phyloP scores from a whole-genome alignment of 2,329 filamentous ascomycete species.

The Chaetothyriales sp. region DNA sequence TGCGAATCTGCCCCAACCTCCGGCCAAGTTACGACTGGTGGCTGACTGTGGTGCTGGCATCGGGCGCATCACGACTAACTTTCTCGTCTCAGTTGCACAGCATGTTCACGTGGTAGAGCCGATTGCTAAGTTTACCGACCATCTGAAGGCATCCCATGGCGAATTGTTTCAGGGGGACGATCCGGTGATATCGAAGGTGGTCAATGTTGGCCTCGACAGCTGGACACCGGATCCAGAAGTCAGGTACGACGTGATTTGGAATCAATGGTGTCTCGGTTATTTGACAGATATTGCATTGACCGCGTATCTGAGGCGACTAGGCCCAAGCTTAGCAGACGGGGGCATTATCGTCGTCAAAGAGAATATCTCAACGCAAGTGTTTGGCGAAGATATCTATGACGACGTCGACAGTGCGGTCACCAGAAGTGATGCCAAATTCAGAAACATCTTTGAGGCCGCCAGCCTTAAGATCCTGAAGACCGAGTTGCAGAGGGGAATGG shows the following conservation, averaged over 20 bases:
- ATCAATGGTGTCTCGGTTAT: conserved; percentile 81
- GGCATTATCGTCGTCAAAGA: conserved; percentile 62
- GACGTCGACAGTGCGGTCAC: conserved; percentile 65
- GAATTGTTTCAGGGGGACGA: not conserved
- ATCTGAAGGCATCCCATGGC: conserved; percentile 29
- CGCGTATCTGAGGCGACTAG: conserved; percentile 51
- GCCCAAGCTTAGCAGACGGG: conserved; percentile 30
- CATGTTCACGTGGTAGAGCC: conserved; percentile 76
- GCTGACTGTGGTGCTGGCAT: conserved; percentile 57
- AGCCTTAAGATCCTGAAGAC: conserved; percentile 54
- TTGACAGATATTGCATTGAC: conserved; percentile 61
- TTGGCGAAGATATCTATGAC: conserved; percentile 56
- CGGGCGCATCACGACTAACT: conserved; percentile 64
- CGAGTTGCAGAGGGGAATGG: conserved; percentile 61
- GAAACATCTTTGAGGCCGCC: conserved; percentile 53
- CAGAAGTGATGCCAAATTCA: conserved; percentile 59
- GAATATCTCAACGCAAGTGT: conserved; percentile 43
- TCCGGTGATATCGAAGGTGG: conserved; percentile 3
- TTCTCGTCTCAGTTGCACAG: conserved; percentile 57
- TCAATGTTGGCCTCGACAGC: conserved; percentile 30
- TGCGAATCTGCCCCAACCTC: not conserved
- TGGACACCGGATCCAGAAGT: conserved; percentile 62
- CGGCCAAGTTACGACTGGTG: conserved; percentile 3
- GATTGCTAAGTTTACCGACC: conserved; percentile 62
- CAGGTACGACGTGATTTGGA: conserved; percentile 72